Conservation (phyloP, 305 asterid species). For the Galium porrigens region DNA sequence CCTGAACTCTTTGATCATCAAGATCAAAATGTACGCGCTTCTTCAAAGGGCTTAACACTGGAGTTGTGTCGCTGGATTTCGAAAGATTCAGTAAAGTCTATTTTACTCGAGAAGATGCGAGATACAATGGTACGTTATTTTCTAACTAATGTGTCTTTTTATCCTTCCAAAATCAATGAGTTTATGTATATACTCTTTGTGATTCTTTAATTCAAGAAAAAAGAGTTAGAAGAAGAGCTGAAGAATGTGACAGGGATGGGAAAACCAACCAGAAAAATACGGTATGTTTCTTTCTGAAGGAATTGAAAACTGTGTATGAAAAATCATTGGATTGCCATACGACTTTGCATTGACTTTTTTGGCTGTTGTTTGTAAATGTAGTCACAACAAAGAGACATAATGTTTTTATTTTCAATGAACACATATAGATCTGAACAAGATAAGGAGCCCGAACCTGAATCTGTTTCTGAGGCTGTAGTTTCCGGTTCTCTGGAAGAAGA, state of each 20-base stretch:
- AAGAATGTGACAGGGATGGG: slow-evolving; percentile 77
- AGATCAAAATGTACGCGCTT: slow-evolving; percentile 99
- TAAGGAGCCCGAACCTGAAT: slow-evolving; percentile 85
- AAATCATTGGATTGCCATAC: background rate
- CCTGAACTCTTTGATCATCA: slow-evolving; percentile 99
- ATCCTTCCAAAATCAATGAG: slow-evolving; percentile 3
- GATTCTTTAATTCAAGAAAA: slow-evolving; percentile 41
- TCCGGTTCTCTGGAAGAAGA: slow-evolving; percentile 70
- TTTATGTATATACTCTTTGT: slow-evolving; percentile 11
- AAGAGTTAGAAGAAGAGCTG: slow-evolving; percentile 95
- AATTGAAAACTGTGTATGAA: background rate
- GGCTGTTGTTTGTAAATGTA: background rate
- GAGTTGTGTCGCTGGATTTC: slow-evolving; percentile 99
- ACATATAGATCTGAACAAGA: slow-evolving; percentile 83
- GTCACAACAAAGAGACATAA: background rate
- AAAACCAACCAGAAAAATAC: slow-evolving; percentile 83
- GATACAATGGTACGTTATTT: slow-evolving; percentile 70
- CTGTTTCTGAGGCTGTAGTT: slow-evolving; percentile 39
- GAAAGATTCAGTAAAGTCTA: slow-evolving; percentile 90
- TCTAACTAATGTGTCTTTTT: background rate
- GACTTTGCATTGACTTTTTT: background rate
- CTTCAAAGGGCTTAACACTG: slow-evolving; percentile 84
- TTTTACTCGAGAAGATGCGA: slow-evolving; percentile 91
- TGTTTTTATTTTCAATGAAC: slow-evolving; percentile 12
- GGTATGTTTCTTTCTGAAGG: slow-evolving; percentile 29